Evolutionary conservation across 768 basidiomycete species (phyloP).

Genomic region (Pisolithus microcarpus): DNA sequence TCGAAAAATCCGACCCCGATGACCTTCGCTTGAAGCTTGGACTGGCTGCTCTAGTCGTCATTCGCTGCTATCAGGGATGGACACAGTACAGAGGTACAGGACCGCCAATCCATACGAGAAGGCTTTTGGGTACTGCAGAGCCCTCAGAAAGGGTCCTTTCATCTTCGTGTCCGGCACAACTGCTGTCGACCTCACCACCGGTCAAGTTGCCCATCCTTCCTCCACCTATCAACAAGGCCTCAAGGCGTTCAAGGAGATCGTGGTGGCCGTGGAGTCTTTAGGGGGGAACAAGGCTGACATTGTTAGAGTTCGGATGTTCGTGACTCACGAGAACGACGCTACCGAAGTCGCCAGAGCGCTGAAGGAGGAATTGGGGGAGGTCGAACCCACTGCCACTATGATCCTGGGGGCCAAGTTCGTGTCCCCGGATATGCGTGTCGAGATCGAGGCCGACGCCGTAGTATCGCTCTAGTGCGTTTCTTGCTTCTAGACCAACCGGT

Average conservation of each 20-base stretch:
- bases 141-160: constrained; percentile 44
- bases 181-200: constrained; percentile 36
- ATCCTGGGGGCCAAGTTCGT: constrained; percentile 44
- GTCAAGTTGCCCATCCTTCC: constrained; percentile 33
- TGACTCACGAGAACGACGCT: constrained; percentile 34
- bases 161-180: constrained; percentile 51
- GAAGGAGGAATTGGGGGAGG: constrained; percentile 37
- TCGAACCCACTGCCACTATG: constrained; percentile 47
- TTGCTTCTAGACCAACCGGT: background rate
- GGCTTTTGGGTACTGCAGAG: constrained; percentile 46
- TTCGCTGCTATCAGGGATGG: background rate
- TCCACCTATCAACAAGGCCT: constrained; percentile 42
- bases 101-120: constrained; percentile 46
- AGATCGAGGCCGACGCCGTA: constrained; percentile 49
- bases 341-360: constrained; percentile 29
- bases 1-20: too few relatives aligned
- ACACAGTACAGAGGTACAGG: constrained; percentile 12
- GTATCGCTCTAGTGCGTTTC: background rate
- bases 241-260: constrained; percentile 39
- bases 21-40: too few relatives aligned
- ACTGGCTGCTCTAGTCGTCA: too few relatives aligned
- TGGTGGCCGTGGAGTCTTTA: constrained; percentile 35
- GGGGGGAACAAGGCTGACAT: constrained; percentile 40
- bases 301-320: constrained; percentile 44
- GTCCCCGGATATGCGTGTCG: constrained; percentile 42